Evolutionary conservation across 1,284 basidiomycete species (phyloP).

Genomic region (Cryptococcus floricola): DNA sequence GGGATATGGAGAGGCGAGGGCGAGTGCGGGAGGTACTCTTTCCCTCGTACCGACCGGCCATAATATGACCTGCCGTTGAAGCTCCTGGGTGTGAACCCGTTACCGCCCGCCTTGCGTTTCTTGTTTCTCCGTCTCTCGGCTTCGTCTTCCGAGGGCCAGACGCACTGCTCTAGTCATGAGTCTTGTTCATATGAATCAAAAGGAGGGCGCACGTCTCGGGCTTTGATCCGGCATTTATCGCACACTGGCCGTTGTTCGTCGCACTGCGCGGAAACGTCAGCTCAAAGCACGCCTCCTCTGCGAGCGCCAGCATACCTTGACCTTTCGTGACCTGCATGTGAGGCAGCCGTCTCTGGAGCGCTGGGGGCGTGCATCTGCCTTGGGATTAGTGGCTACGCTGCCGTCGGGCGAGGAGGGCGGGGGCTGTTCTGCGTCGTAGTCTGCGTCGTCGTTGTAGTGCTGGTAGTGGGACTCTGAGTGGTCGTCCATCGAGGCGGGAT

Average conservation of each 20-base stretch:
- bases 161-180: conserved; percentile 13
- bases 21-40: too few species aligned
- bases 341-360: conserved; percentile 35
- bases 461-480: neutral
- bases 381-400: neutral
- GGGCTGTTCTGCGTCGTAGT: neutral
- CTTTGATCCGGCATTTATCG: conserved; percentile 33
- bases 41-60: too few species aligned
- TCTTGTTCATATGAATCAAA: neutral
- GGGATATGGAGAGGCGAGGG: conserved; percentile 1
- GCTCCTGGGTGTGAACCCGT: too few species aligned
- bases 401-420: neutral
- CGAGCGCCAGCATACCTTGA: conserved; percentile 5
- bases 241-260: conserved; percentile 37
- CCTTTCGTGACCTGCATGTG: conserved; percentile 38
- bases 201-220: conserved; percentile 23
- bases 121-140: conserved; percentile 30
- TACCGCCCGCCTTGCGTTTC: conserved; percentile 10
- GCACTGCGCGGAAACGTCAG: conserved; percentile 22
- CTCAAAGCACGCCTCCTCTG: neutral
- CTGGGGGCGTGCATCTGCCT: neutral
- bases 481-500: too few species aligned
- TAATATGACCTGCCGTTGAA: too few species aligned
- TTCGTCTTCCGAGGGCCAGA: conserved; percentile 34
- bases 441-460: neutral